A percentile compares a stretch with the other conserved stretches of the same genome.
Evolutionary conservation across 1,284 basidiomycete species (phyloP).

Genomic region (Veloporphyrellus conicus): DNA sequence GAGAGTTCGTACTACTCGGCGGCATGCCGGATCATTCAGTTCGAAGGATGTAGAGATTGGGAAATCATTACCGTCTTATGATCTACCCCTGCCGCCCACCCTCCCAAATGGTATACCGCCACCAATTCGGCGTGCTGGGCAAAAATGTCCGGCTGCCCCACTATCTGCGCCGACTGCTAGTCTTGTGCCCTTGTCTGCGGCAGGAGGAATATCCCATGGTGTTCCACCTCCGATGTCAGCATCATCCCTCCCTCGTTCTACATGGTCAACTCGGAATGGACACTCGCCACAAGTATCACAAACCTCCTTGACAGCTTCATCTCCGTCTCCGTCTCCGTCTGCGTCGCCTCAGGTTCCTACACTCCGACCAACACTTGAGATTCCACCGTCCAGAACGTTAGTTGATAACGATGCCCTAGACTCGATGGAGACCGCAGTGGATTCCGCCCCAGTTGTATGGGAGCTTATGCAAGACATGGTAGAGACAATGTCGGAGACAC

Average conservation of each 20-base stretch:
- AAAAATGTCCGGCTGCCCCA: slow-evolving; percentile 35
- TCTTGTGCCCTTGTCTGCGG: slow-evolving; percentile 12
- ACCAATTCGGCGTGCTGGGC: slow-evolving; percentile 46
- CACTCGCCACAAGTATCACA: slow-evolving; percentile 61
- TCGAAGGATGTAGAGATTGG: slow-evolving; percentile 88
- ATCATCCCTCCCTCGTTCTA: slow-evolving; percentile 13
- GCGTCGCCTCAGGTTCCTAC: slow-evolving; percentile 38
- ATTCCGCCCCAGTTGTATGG: slow-evolving; percentile 71
- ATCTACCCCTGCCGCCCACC: slow-evolving; percentile 34
- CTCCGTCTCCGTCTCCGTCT: slow-evolving; percentile 39
- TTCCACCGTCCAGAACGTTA: slow-evolving; percentile 49
- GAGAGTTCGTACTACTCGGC: slow-evolving; percentile 52
- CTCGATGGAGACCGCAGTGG: slow-evolving; percentile 63
- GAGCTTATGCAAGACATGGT: slow-evolving; percentile 62
- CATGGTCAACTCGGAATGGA: slow-evolving; percentile 15
- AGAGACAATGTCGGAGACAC: slow-evolving; percentile 36
- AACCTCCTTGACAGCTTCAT: slow-evolving; percentile 47
- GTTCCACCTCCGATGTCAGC: slow-evolving; percentile 13
- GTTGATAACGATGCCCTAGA: slow-evolving; percentile 68
- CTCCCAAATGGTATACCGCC: slow-evolving; percentile 37
- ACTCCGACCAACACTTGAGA: slow-evolving; percentile 41
- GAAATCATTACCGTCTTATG: slow-evolving; percentile 69
- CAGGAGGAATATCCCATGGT: slow-evolving; percentile 8
- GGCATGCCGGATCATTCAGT: slow-evolving; percentile 91
- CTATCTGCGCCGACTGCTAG: slow-evolving; percentile 25